Conservation (phyloP, 192 early-diverging fungal genomes). For the Umbelopsis ramanniana region DNA sequence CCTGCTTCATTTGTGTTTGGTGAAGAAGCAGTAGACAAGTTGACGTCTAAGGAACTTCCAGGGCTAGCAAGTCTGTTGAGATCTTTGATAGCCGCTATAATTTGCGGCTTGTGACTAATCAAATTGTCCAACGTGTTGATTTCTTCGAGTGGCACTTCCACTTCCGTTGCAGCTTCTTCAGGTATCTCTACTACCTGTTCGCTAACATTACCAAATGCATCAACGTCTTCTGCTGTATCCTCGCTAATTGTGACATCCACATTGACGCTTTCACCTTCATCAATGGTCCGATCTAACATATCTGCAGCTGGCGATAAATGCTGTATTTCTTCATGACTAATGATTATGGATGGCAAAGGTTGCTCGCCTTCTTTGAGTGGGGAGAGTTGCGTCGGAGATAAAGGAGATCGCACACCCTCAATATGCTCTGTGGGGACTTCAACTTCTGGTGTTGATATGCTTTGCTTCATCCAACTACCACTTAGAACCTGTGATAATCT, state of each 20-base stretch:
- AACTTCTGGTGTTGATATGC: background rate
- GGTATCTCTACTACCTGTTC: background rate
- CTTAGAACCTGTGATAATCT: background rate
- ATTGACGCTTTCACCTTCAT: background rate
- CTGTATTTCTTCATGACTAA: background rate
- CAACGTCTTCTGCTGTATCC: background rate
- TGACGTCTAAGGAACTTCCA: constrained; percentile 11
- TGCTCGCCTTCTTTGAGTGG: background rate
- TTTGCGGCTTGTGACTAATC: background rate
- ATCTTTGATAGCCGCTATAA: background rate
- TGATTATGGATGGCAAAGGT: background rate
- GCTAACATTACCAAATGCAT: background rate
- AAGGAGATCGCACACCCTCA: background rate
- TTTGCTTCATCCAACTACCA: constrained; percentile 5
- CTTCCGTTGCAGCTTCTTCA: background rate
- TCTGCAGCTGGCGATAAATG: background rate
- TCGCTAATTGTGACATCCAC: background rate
- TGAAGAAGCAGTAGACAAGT: background rate
- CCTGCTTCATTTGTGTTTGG: background rate
- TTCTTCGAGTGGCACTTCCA: background rate
- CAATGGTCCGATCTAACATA: background rate
- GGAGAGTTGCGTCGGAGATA: background rate
- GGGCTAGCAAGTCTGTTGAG: background rate
- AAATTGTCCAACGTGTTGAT: too few relatives aligned
- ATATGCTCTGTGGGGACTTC: background rate